Percentiles rank a stretch among this genome's conserved stretches.
Evolutionary conservation across 371 early-diverging fungal genomes (phyloP).

Genomic region (Coemansia sp.): DNA sequence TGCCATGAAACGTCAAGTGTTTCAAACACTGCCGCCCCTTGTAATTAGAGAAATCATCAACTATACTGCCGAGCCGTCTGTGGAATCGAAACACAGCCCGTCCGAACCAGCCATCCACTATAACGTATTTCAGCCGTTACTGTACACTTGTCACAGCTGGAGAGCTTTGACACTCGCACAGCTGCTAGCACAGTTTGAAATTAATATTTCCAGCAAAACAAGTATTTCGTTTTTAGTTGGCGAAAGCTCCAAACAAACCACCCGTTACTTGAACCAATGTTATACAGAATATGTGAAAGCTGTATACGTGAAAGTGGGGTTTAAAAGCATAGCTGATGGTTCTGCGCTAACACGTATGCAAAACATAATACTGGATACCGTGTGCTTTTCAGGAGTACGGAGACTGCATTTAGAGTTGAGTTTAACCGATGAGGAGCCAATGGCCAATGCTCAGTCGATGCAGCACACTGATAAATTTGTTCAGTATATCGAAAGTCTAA

Average conservation of each 20-base stretch:
- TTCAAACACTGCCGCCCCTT: conserved; percentile 7
- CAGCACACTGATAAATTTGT: not conserved
- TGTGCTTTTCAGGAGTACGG: not conserved
- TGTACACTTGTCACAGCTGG: conserved; percentile 5
- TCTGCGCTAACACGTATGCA: not conserved
- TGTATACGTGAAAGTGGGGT: not conserved
- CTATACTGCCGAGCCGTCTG: not conserved
- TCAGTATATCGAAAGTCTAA: not conserved
- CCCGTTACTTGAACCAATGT: not conserved
- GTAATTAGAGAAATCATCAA: conserved; percentile 1
- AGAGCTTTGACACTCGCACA: not conserved
- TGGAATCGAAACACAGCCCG: not conserved
- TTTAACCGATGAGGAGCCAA: not conserved
- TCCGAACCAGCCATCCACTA: not conserved
- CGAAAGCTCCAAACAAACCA: not conserved
- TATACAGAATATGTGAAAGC: not conserved
- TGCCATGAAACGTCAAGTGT: not conserved
- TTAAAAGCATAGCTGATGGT: not conserved
- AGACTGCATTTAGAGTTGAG: not conserved
- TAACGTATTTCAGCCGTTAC: not conserved
- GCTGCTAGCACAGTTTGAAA: not conserved
- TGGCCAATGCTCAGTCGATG: not conserved
- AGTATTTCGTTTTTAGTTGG: not conserved
- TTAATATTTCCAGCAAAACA: not conserved
- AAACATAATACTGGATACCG: not conserved